Conservation (phyloP, 331 rosid genomes). For the Cucumis variabilis region DNA sequence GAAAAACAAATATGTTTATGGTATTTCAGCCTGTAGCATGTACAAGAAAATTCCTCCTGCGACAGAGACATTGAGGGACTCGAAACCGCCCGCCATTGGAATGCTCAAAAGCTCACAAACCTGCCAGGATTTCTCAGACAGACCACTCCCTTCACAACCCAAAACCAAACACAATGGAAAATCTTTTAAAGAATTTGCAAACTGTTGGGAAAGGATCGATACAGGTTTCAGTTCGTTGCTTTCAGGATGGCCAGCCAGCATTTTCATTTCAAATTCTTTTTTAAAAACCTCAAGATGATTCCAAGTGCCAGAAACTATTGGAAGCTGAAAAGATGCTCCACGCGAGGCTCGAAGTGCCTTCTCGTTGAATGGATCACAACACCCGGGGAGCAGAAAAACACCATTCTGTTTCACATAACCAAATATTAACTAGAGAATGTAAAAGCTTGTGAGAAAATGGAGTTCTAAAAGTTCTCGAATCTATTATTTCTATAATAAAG, state of each 20-base stretch:
- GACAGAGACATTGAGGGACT: slow-evolving; percentile 95
- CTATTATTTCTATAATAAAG: background rate
- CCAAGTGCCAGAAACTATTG: slow-evolving; percentile 78
- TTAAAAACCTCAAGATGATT: slow-evolving; percentile 59
- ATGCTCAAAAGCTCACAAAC: slow-evolving; percentile 88
- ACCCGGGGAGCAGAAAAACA: slow-evolving; percentile 86
- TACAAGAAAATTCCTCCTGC: slow-evolving; percentile 97
- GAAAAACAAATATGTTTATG: slow-evolving; percentile 24
- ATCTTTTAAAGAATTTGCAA: slow-evolving; percentile 56
- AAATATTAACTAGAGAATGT: background rate
- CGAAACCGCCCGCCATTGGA: slow-evolving; percentile 87
- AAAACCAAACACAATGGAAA: slow-evolving; percentile 75
- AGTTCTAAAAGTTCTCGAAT: background rate
- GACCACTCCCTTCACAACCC: slow-evolving; percentile 94
- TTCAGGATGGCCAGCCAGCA: slow-evolving; percentile 85
- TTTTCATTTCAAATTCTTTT: slow-evolving; percentile 62
- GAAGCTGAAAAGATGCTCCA: slow-evolving; percentile 94
- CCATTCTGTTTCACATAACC: slow-evolving; percentile 63
- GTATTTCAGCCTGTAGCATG: slow-evolving; percentile 53
- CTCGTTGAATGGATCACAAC: slow-evolving; percentile 94
- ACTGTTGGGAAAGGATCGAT: slow-evolving; percentile 53
- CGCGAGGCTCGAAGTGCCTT: slow-evolving; percentile 95
- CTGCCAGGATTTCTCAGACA: slow-evolving; percentile 63
- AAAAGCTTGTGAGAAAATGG: background rate
- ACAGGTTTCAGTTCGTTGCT: slow-evolving; percentile 51